Percentiles rank a stretch among this genome's conserved stretches.
phyloP scores from a whole-genome alignment of 163 green algal genomes.

The Scenedesmus sp. region DNA sequence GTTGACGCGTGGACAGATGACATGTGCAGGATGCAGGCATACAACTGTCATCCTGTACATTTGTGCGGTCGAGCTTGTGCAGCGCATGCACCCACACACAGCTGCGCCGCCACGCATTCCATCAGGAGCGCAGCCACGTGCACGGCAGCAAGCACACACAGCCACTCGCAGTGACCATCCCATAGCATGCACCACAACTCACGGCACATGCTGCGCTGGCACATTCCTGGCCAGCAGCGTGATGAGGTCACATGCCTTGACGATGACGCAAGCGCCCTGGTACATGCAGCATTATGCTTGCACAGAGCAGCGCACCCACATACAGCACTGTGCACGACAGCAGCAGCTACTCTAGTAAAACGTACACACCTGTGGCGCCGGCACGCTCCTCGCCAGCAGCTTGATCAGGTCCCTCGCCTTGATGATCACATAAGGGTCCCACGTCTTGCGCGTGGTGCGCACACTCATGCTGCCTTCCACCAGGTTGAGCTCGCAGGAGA shows the following conservation, averaged over 20 bases:
- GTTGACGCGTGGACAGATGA: too few relatives aligned
- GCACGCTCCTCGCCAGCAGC: conserved; percentile 95
- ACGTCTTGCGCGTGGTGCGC: conserved; percentile 97
- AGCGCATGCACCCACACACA: background rate
- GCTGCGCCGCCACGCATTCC: background rate
- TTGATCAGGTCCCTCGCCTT: conserved; percentile 99
- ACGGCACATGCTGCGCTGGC: background rate
- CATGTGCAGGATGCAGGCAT: too few relatives aligned
- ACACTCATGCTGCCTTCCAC: conserved; percentile 99
- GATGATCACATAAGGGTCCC: conserved; percentile 98
- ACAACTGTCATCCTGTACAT: background rate
- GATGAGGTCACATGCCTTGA: background rate
- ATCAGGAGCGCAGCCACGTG: too few relatives aligned
- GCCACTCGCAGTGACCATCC: background rate
- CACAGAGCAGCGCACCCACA: background rate
- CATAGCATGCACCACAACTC: background rate
- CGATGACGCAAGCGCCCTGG: background rate
- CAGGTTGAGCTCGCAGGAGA: conserved; percentile 98
- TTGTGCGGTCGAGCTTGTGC: background rate
- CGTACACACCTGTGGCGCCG: conserved; percentile 82
- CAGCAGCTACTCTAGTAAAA: background rate
- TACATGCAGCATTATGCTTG: background rate
- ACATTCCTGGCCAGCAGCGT: background rate
- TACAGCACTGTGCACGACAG: background rate
- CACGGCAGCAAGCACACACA: background rate